Base-by-base conservation (phyloP, 140 eudicot species). In the Oenanthe javanica region DNA sequence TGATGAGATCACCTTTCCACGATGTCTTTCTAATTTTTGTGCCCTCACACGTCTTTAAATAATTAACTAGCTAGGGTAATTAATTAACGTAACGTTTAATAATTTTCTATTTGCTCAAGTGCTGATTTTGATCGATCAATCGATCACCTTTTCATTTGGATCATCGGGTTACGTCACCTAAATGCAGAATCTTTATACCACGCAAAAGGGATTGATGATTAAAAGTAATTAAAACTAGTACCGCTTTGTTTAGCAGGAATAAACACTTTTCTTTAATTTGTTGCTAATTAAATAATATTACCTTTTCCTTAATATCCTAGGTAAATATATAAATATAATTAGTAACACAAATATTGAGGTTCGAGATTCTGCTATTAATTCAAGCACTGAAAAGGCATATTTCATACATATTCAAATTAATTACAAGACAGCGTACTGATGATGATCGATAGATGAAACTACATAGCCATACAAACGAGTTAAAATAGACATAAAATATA, bases 101-200 rank as follows among this genome's bases (percentile, higher is more conserved):
- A 31, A 31, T 31, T 31, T 31, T 31, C 31, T 31, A 31, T 31
- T 31, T 31, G 31, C 31, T 31, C 31, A 31, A 31, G 31, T 31
- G 31, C 31, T 31, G 31, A 31, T 31, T 31, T 31, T 31, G 31
- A 31, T 31, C 31, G 0, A n/a, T 71, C 25, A 42, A 9, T 23
- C 40, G 31, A 42, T 72, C 18, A 45, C 77, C 77, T 72, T 72
- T 73, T 73, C 19, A 73, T 73, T 46, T 45, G 55, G 77, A 43
- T 73, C 55, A 73, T 46, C 50, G 10, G 45, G 38, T 73, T 73
- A 46, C 15, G 54, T 73, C 77, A 73, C 77, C 55, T 21, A 11
- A 43, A 10, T 46, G 54, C 77, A 21, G 67, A 59, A 18, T 73
- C 54, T 45, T 73, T 9, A 6, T 73, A 6, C 45, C 48, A 2